Base-by-base conservation (phyloP, 2,329 filamentous ascomycete genomes). In the Lanzia echinophila region DNA sequence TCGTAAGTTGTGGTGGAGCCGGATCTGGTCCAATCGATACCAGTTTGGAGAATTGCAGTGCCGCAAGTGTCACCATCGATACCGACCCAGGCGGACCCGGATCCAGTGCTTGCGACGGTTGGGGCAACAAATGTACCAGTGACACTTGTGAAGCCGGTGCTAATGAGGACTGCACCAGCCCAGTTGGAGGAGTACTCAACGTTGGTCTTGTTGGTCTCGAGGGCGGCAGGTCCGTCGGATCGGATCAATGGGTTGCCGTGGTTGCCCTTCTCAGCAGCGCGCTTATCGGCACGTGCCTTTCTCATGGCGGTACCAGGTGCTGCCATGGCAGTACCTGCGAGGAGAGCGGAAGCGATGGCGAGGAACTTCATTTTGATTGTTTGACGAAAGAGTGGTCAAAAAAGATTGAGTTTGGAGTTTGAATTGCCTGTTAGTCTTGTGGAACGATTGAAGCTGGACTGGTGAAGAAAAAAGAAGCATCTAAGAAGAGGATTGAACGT, bases 61-160 rank as follows among this genome's bases (percentile, higher is more conserved):
- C 63, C 64, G 65, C 78, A 82, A 5, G 77, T 79, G 60, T 82
- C 77, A 12, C 81, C 81, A 56, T 83, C 81, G 53, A 84, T 83
- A 22, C 80, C 80, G 8, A 83, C 79, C 80, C 79, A 83, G 11
- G 77, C 78, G 28, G 46, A 38, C 22, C 50, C 46, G 1, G 38
- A 50, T 34, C 42, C 50, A 1, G 34, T 49, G 2, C 76, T 75
- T 20, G 74, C 75, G 10, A 78, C 74, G 1, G 70, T 71, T 2
- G 79, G 80, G 5, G 82, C 74, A 1, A 70, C 76, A 66, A 83
- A 78, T 13, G 74, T 73, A 17, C 73, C 79, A 3, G 73, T 73
- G 22, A 81, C 79, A n/a, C 69, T 66, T 32, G 71, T 80, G 68
- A 76, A 82, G 50, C 73, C 73, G 8, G 70, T 72, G 42, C 73